Evolutionary conservation across 805 yeast genomes (phyloP).

Genomic region (Suhomyces emberorum): DNA sequence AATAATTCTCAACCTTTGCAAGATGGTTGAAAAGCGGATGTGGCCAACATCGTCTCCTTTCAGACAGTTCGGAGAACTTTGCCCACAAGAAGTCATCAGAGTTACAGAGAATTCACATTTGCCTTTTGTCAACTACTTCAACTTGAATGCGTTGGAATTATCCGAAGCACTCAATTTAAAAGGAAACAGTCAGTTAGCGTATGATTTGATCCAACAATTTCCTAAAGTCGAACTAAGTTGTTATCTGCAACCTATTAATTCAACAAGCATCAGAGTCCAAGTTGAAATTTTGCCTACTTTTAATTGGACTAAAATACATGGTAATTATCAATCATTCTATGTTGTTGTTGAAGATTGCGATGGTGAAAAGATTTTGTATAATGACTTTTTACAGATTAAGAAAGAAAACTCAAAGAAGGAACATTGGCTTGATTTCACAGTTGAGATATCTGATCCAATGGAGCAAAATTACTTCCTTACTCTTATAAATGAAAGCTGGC

Average conservation of each 20-base stretch:
- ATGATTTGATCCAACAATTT: constrained; percentile 61
- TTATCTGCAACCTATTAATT: constrained; percentile 73
- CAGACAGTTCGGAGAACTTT: constrained; percentile 68
- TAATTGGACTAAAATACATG: constrained; percentile 76
- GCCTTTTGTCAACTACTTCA: constrained; percentile 79
- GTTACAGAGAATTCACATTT: constrained; percentile 76
- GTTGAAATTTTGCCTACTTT: constrained; percentile 69
- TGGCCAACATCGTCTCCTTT: constrained; percentile 88
- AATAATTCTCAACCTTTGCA: constrained; percentile 59
- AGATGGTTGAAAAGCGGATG: constrained; percentile 74
- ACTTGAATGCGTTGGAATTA: constrained; percentile 69
- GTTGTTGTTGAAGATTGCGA: constrained; percentile 78
- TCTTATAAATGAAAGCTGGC: constrained; percentile 79
- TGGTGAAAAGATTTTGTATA: constrained; percentile 68
- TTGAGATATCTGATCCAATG: constrained; percentile 54
- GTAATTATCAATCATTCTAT: constrained; percentile 60
- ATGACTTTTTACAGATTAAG: constrained; percentile 52
- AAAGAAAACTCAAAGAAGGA: constrained; percentile 49
- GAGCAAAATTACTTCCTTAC: constrained; percentile 73
- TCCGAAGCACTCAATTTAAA: constrained; percentile 78
- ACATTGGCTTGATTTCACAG: constrained; percentile 61
- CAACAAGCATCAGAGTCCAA: constrained; percentile 61
- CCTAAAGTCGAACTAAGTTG: constrained; percentile 65
- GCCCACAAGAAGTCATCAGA: constrained; percentile 66
- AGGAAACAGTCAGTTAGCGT: constrained; percentile 57